A percentile compares a stretch with the other conserved stretches of the same genome.
Conservation (phyloP, 768 basidiomycete genomes). For the Leccinellum luteum region DNA sequence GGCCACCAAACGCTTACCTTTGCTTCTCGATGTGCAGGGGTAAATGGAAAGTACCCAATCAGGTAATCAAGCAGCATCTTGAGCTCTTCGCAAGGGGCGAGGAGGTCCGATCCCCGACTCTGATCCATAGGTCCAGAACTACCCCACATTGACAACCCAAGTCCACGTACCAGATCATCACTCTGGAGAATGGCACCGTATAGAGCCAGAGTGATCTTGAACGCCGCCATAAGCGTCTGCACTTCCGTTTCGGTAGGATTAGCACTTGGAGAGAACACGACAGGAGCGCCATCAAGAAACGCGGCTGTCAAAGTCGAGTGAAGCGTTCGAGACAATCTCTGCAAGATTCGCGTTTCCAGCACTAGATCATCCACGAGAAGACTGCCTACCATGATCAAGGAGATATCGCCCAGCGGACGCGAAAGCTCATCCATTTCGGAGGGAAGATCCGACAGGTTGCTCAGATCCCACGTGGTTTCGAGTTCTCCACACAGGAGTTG, state of each 20-base stretch:
- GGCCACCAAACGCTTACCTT: slow-evolving; percentile 39
- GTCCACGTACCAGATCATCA: slow-evolving; percentile 33
- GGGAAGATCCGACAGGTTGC: slow-evolving; percentile 30
- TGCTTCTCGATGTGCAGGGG: slow-evolving; percentile 49
- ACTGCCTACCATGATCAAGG: slow-evolving; percentile 27
- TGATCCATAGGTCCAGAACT: slow-evolving; percentile 18
- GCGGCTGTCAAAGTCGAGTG: slow-evolving; percentile 77
- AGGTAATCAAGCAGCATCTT: slow-evolving; percentile 66
- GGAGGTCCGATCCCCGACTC: slow-evolving; percentile 25
- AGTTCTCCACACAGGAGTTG: slow-evolving; percentile 12
- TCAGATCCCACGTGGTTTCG: slow-evolving; percentile 32
- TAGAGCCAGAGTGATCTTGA: slow-evolving; percentile 55
- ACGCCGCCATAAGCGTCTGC: slow-evolving; percentile 55
- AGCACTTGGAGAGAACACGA: slow-evolving; percentile 71
- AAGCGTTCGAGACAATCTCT: slow-evolving; percentile 74
- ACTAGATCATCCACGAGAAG: slow-evolving; percentile 16
- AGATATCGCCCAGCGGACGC: slow-evolving; percentile 13
- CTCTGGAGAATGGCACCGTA: slow-evolving; percentile 56
- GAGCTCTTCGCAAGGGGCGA: slow-evolving; percentile 45
- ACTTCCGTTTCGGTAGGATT: slow-evolving; percentile 58
- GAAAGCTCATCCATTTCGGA: slow-evolving; percentile 15
- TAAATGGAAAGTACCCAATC: slow-evolving; percentile 83
- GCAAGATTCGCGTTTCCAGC: slow-evolving; percentile 11
- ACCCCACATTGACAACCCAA: neutral
- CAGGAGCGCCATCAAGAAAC: slow-evolving; percentile 84